phyloP scores from a whole-genome alignment of 108 stramenopile species.

The Bacterosira constricta region DNA sequence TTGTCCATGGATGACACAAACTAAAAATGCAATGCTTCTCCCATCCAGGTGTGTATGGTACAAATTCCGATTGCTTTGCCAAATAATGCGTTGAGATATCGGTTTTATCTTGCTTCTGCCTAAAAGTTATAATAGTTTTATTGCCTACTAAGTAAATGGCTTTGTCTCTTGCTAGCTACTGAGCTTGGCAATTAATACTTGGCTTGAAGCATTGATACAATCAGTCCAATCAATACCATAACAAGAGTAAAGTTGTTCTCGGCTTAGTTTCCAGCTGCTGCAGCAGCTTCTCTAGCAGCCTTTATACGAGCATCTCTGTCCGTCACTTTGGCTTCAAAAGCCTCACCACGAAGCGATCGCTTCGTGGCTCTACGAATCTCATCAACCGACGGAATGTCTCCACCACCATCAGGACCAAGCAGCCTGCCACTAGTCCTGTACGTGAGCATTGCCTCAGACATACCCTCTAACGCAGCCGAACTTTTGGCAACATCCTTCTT shows the following conservation, averaged over 20 bases:
- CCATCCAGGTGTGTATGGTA: too few species aligned
- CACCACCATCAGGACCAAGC: conserved; percentile 81
- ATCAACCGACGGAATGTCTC: conserved; percentile 87
- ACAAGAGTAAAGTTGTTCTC: too few species aligned
- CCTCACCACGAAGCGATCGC: conserved; percentile 61
- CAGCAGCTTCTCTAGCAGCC: conserved; percentile 2
- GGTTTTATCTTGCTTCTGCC: too few species aligned
- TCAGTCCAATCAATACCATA: neutral
- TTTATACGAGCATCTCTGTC: conserved; percentile 57
- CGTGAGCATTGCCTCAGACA: conserved; percentile 59
- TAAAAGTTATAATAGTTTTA: too few species aligned
- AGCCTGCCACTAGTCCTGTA: conserved; percentile 73
- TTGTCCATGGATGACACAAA: too few species aligned
- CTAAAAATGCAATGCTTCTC: too few species aligned
- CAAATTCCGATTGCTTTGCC: too few species aligned
- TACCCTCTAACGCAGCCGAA: conserved; percentile 62
- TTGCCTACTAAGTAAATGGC: too few species aligned
- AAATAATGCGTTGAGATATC: too few species aligned
- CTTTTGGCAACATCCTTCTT: conserved; percentile 69
- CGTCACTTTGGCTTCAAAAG: conserved; percentile 73
- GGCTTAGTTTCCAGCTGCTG: neutral
- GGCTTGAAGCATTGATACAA: too few species aligned
- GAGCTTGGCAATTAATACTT: too few species aligned
- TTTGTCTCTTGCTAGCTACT: too few species aligned
- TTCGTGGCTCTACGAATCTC: conserved; percentile 75